phyloP scores from a whole-genome alignment of 140 eudicot genomes.

The Stevia rebaudiana region DNA sequence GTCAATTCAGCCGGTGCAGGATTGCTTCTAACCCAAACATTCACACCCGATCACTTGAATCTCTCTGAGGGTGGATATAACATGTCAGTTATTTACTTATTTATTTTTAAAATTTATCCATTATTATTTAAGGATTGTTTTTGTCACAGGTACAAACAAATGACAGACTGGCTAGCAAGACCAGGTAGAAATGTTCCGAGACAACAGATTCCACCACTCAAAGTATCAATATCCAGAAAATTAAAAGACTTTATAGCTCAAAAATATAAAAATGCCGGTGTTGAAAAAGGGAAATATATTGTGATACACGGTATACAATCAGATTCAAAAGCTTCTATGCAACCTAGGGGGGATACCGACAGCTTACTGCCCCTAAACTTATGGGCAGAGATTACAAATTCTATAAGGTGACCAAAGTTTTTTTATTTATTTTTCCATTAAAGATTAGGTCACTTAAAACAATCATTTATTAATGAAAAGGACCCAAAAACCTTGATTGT shows the following conservation, averaged over 20 bases:
- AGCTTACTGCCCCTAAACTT: constrained; percentile 72
- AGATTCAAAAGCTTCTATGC: constrained; percentile 92
- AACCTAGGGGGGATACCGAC: constrained; percentile 83
- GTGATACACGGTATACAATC: constrained; percentile 88
- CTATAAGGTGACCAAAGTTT: constrained; percentile 43
- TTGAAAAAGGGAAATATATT: constrained; percentile 61
- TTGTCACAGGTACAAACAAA: constrained; percentile 67
- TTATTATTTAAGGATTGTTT: background rate
- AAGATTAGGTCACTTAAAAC: background rate
- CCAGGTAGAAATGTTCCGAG: constrained; percentile 68
- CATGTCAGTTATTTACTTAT: constrained; percentile 46
- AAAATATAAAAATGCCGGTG: constrained; percentile 72
- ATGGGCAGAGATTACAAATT: constrained; percentile 67
- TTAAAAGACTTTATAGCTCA: constrained; percentile 70
- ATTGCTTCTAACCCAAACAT: constrained; percentile 61
- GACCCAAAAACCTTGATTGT: background rate
- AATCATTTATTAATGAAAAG: background rate
- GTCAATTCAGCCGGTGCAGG: constrained; percentile 98
- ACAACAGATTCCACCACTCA: constrained; percentile 69
- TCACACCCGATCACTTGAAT: constrained; percentile 56
- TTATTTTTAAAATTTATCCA: background rate
- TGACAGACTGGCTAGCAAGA: constrained; percentile 82
- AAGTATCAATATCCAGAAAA: constrained; percentile 72
- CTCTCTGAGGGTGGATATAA: constrained; percentile 77
- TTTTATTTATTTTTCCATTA: background rate